Conservation (phyloP, 2,329 filamentous ascomycete species). For the Fusarium mundagurra region DNA sequence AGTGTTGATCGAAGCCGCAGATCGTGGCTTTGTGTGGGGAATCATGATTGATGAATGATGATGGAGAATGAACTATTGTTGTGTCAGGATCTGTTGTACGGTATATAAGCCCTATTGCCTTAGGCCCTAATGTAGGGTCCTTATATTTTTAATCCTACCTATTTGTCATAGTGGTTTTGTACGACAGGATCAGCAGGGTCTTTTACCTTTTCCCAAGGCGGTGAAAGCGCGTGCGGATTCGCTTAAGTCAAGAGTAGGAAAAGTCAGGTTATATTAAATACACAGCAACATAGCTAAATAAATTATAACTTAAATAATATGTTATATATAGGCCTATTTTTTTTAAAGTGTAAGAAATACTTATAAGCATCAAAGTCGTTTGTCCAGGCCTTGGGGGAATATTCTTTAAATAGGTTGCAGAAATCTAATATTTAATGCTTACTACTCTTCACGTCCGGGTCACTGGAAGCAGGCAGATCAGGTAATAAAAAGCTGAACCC, state of each 20-base stretch:
- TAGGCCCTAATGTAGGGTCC: not conserved
- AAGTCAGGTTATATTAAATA: too few species aligned
- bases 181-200: not conserved
- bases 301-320: too few species aligned
- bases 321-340: too few species aligned
- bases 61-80: not conserved
- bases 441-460: not conserved
- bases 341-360: too few species aligned
- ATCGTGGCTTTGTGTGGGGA: not conserved
- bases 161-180: not conserved
- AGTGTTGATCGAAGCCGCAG: not conserved
- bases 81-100: not conserved
- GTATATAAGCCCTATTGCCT: not conserved
- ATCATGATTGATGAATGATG: not conserved
- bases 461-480: fast-evolving
- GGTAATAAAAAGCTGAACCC: not conserved
- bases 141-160: not conserved
- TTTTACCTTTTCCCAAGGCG: not conserved
- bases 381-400: too few species aligned
- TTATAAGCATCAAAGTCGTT: too few species aligned
- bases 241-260: not conserved
- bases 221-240: not conserved
- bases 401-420: too few species aligned
- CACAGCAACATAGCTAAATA: too few species aligned
- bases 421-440: too few species aligned